Conservation (phyloP, 2,329 filamentous ascomycete genomes). For the Colletotrichum gigasporum region DNA sequence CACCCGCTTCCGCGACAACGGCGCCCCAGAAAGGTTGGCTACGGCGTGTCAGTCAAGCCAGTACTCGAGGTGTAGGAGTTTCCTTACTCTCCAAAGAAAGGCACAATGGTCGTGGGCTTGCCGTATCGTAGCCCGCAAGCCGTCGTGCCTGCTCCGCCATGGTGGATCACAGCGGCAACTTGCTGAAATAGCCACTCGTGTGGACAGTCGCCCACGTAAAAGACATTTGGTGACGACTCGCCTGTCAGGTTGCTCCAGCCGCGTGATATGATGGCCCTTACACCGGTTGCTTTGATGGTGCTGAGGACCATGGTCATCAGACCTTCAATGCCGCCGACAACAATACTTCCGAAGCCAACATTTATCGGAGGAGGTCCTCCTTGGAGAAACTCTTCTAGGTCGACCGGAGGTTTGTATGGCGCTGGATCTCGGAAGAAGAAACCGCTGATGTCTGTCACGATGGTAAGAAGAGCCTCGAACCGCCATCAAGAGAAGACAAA, state of each 20-base stretch:
- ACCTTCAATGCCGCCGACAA: slow-evolving; percentile 2
- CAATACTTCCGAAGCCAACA: slow-evolving; percentile 26
- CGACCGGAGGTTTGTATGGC: slow-evolving; percentile 62
- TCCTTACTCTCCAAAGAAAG: slow-evolving; percentile 30
- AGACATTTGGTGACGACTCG: slow-evolving; percentile 13
- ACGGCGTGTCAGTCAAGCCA: not conserved
- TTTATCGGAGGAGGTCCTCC: slow-evolving; percentile 58
- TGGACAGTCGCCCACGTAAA: slow-evolving; percentile 27
- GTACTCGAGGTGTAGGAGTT: accelerated
- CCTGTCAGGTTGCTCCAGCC: slow-evolving; percentile 25
- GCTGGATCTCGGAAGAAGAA: slow-evolving; percentile 71
- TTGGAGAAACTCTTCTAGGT: slow-evolving; percentile 64
- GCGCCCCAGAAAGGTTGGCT: slow-evolving; percentile 31
- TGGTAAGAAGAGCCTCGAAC: not conserved
- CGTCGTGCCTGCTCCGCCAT: slow-evolving; percentile 27
- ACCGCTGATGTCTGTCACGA: slow-evolving; percentile 58
- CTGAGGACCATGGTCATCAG: slow-evolving; percentile 26
- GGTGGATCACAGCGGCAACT: slow-evolving; percentile 26
- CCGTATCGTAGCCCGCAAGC: slow-evolving; percentile 27
- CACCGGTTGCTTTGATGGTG: slow-evolving; percentile 11
- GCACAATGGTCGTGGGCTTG: slow-evolving; percentile 24
- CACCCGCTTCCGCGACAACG: slow-evolving; percentile 28
- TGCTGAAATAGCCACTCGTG: slow-evolving; percentile 31
- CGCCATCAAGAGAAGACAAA: slow-evolving; percentile 46
- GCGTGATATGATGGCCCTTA: slow-evolving; percentile 28